Conservation (phyloP, 176 grass and related monocot species). For the Pontederia crassipes region DNA sequence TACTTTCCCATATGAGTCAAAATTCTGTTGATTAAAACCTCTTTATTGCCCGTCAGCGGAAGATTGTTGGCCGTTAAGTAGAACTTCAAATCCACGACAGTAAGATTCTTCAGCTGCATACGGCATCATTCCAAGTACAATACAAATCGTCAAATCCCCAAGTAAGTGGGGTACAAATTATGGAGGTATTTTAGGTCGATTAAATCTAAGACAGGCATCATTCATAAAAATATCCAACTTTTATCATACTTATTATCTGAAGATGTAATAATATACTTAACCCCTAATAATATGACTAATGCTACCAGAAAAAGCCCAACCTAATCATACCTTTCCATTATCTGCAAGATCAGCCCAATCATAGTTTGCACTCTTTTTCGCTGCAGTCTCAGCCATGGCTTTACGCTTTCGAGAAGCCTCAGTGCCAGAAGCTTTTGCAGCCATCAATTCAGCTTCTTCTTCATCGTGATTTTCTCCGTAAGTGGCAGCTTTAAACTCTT, state of each 20-base stretch:
- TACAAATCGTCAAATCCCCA: neutral
- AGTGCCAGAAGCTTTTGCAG: slow-evolving; percentile 25
- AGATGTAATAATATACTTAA: neutral
- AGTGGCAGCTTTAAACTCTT: slow-evolving; percentile 67
- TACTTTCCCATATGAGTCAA: slow-evolving; percentile 81
- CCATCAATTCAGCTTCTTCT: slow-evolving; percentile 53
- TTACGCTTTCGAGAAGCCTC: slow-evolving; percentile 72
- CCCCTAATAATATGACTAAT: neutral
- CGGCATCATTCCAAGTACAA: neutral
- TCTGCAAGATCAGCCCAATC: slow-evolving; percentile 86
- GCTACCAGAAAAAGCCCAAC: neutral
- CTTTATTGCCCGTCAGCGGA: slow-evolving; percentile 75
- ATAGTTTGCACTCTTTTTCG: slow-evolving; percentile 36
- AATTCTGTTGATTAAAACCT: slow-evolving; percentile 65
- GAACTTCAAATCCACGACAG: slow-evolving; percentile 52
- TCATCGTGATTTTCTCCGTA: slow-evolving; percentile 87
- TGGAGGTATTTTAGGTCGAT: no score
- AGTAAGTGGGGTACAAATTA: slow-evolving; percentile 8
- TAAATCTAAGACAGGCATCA: no score
- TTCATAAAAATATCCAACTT: neutral
- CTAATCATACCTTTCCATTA: slow-evolving; percentile 52
- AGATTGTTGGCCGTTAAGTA: slow-evolving; percentile 64
- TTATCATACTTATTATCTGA: neutral
- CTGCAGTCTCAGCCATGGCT: slow-evolving; percentile 43
- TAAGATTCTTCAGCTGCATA: slow-evolving; percentile 76